phyloP scores from a whole-genome alignment of 352 stramenopile genomes.

The Paralagenidium karlingii region DNA sequence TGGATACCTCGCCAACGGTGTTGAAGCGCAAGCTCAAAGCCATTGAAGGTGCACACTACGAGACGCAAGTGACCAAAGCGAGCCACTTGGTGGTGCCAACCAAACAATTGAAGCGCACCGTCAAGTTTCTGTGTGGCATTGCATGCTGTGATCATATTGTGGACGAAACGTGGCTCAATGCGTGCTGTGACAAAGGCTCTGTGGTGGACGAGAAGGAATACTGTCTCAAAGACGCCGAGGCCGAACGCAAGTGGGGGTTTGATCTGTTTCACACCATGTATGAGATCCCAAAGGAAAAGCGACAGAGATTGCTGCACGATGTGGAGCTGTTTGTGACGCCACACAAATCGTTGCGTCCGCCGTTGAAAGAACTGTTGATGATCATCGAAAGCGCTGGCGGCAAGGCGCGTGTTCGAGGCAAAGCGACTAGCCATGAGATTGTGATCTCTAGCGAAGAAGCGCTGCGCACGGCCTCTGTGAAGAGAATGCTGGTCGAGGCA shows the following conservation, averaged over 20 bases:
- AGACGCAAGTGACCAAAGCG: constrained; percentile 22
- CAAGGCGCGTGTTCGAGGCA: constrained; percentile 14
- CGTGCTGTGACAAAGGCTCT: background rate
- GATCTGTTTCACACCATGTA: constrained; percentile 35
- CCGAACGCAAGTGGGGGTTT: constrained; percentile 39
- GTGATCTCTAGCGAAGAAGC: constrained; percentile 30
- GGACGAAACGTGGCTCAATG: constrained; percentile 25
- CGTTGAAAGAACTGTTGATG: constrained; percentile 27
- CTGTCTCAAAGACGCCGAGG: constrained; percentile 21
- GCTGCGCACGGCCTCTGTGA: constrained; percentile 14
- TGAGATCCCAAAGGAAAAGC: constrained; percentile 8
- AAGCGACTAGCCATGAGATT: constrained; percentile 13
- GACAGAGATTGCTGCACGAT: constrained; percentile 15
- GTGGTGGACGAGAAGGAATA: constrained; percentile 16
- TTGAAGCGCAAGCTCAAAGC: constrained; percentile 29
- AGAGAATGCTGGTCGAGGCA: constrained; percentile 16
- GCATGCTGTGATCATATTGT: constrained; percentile 38
- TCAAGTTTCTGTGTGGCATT: constrained; percentile 45
- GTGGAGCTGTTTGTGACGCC: constrained; percentile 28
- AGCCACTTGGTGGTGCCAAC: constrained; percentile 34
- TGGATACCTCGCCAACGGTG: constrained; percentile 20
- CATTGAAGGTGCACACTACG: constrained; percentile 23
- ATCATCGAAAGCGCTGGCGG: constrained; percentile 39
- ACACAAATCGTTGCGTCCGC: constrained; percentile 37
- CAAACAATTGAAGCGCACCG: constrained; percentile 31